Base-by-base conservation (phyloP, 345 rosid species). In the Orychophragmus violaceus region DNA sequence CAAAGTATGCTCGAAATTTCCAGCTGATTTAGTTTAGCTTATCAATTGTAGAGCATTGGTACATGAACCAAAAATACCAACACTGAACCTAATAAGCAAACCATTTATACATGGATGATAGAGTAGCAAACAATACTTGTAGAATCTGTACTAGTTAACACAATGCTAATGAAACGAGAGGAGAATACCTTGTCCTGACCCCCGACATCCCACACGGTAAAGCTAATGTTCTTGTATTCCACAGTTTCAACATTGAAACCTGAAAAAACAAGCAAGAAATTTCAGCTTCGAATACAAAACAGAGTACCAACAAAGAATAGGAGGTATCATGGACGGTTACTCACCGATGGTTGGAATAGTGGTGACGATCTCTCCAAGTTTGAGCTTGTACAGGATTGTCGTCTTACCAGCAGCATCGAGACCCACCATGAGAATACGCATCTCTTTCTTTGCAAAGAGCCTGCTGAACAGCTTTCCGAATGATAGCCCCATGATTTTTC, bases 361-460 rank as follows among this genome's bases (percentile, higher is more conserved):
- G 68, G 91, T 86, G 36, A 86, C 91, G 45, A 86, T 86, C 82
- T 86, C 91, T 77, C 91, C 88, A 37, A 86, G 80, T 65, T 86
- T 86, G 74, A 86, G 88, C 85, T 86, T 86, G 85, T 86, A 86
- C 13, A 86, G 65, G 50, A 86, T 86, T 5, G 91, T 86, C 0
- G 91, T 86, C 87, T 85, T 85, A 83, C 91, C 91, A 78, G 91
- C 91, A 9, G 91, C 91, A 76, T 85, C 91, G 54, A 85, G 91
- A 82, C 88, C 91, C 13, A 85, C 91, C 91, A 85, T 85, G 28
- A 85, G 86, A 65, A 85, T 85, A 21, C 88, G 81, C 91, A 85
- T 85, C 83, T 85, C 88, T 62, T 83, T 83, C 82, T 83, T 86
- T 32, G 91, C 88, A 68, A 86, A 86, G 11, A 86, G 81, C 71